Evolutionary conservation across 2,329 filamentous ascomycete species (phyloP).

Genomic region (Hypoxylon sp.): DNA sequence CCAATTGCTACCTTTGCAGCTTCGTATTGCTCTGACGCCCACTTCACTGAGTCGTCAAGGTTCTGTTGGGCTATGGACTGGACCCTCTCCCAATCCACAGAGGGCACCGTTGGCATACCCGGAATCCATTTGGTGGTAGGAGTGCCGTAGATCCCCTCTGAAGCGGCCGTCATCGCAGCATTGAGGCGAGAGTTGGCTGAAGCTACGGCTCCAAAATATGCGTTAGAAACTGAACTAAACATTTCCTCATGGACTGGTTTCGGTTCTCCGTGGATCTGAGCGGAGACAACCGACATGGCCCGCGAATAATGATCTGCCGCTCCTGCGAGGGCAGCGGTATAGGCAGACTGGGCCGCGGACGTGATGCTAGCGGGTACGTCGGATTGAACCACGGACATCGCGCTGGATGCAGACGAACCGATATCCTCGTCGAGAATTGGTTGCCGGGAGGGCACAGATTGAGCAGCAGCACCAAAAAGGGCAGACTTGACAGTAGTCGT

Average conservation of each 20-base stretch:
- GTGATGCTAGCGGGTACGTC: constrained; percentile 58
- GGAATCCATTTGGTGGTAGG: constrained; percentile 60
- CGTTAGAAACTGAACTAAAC: constrained; percentile 76
- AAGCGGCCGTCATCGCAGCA: constrained; percentile 68
- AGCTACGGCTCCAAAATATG: constrained; percentile 76
- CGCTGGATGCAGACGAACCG: constrained; percentile 57
- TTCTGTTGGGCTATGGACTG: constrained; percentile 78
- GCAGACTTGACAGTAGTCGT: constrained; percentile 60
- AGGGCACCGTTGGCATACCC: constrained; percentile 56
- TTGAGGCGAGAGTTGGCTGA: constrained; percentile 73
- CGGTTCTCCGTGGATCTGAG: constrained; percentile 76
- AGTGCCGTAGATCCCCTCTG: constrained; percentile 64
- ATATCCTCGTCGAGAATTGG: constrained; percentile 67
- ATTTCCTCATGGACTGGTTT: constrained; percentile 79
- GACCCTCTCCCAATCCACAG: constrained; percentile 64
- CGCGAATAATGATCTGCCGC: constrained; percentile 79
- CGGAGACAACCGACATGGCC: constrained; percentile 77
- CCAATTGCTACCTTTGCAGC: constrained; percentile 77
- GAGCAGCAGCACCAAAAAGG: constrained; percentile 67
- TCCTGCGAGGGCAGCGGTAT: constrained; percentile 74
- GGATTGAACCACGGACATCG: constrained; percentile 55
- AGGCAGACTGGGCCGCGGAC: constrained; percentile 68
- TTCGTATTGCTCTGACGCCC: constrained; percentile 80
- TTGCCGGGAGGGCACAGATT: constrained; percentile 63
- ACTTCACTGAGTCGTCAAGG: constrained; percentile 77